Percentiles rank a stretch among this genome's conserved stretches.
These are phyloP conservation scores for Bretschneidera sinensis DNA, from an alignment of 345 rosid species.

Conservation along the genomic window DNA sequence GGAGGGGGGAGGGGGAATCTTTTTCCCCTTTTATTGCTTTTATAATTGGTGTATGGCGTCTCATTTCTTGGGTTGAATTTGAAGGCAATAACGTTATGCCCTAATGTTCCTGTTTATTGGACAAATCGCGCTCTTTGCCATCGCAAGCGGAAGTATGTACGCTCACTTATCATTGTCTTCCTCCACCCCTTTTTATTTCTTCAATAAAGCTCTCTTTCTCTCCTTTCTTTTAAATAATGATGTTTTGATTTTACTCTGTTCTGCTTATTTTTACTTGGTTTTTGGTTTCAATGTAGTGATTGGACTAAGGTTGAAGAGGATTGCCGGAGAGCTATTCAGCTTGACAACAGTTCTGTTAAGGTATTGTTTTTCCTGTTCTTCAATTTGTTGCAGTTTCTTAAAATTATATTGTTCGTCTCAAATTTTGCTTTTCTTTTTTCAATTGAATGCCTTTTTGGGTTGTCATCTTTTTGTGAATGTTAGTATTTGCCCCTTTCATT, in stretches of 20 bases:
- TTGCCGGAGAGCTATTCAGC: slow-evolving; percentile 69
- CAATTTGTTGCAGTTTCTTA: background rate
- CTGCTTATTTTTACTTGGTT: slow-evolving; percentile 2
- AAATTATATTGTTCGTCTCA: background rate
- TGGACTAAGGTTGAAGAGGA: slow-evolving; percentile 85
- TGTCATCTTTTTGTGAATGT: no score
- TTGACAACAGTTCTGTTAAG: slow-evolving; percentile 65
- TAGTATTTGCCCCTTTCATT: no score
- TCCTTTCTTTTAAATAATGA: no score
- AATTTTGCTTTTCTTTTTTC: background rate
- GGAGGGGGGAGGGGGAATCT: no score
- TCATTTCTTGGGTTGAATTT: background rate
- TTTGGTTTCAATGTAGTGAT: slow-evolving; percentile 41
- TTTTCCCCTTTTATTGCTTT: background rate
- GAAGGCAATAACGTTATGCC: slow-evolving; percentile 85
- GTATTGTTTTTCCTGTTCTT: slow-evolving; percentile 23
- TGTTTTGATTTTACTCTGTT: no score
- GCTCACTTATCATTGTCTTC: slow-evolving; percentile 12
- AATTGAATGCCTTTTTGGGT: background rate
- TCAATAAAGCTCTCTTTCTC: no score
- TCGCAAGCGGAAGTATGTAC: slow-evolving; percentile 76
- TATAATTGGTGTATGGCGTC: background rate
- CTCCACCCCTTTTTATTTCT: no score
- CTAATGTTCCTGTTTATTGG: slow-evolving; percentile 78
- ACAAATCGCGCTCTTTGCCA: slow-evolving; percentile 94